Conservation (phyloP, 1,284 basidiomycete genomes). For the Cystobasidiaceae sp. region DNA sequence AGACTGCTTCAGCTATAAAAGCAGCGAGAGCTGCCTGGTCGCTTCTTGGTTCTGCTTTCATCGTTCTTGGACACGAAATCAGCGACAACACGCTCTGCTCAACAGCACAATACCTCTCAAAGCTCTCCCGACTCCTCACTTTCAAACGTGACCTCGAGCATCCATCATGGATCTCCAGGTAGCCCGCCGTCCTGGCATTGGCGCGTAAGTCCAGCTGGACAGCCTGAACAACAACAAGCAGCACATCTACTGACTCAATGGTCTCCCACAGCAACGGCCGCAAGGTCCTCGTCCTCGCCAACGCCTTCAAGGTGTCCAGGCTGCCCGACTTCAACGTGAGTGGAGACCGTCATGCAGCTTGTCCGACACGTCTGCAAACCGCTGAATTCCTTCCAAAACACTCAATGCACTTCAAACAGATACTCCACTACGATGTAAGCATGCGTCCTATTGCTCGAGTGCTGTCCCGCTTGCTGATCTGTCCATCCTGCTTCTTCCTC, state of each 20-base stretch:
- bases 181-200: neutral
- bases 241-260: neutral
- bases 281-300: constrained; percentile 8
- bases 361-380: neutral
- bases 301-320: constrained; percentile 12
- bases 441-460: neutral
- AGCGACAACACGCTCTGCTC: neutral
- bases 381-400: neutral
- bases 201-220: neutral
- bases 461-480: neutral
- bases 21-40: neutral
- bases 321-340: constrained; percentile 11
- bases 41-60: neutral
- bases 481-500: neutral
- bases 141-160: neutral
- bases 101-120: neutral
- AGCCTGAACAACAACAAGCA: neutral
- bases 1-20: neutral
- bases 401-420: neutral
- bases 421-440: constrained; percentile 29
- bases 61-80: neutral
- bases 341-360: neutral
- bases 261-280: neutral
- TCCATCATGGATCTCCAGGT: neutral
- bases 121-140: neutral